These are phyloP conservation scores for Arxiozyma heterogenica DNA, from an alignment of 1,139 yeast species.

Conservation along the genomic window DNA sequence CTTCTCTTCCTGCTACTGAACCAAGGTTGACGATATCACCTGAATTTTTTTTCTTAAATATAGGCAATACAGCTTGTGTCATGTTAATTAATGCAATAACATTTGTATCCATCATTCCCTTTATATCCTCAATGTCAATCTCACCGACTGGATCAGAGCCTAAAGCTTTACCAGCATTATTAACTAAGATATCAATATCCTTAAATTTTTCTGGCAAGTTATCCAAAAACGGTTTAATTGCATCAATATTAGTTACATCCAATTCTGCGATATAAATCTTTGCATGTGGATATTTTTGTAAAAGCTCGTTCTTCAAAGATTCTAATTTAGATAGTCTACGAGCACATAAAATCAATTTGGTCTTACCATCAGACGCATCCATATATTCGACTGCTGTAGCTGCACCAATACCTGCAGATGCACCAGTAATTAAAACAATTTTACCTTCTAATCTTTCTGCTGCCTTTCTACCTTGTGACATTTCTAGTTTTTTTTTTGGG, in stretches of 20 bases:
- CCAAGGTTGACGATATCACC: constrained; percentile 83
- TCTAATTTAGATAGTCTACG: constrained; percentile 51
- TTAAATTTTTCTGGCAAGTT: constrained; percentile 45
- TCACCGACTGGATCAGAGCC: constrained; percentile 61
- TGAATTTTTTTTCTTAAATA: constrained; percentile 42
- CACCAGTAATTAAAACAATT: constrained; percentile 37
- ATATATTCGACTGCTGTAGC: constrained; percentile 72
- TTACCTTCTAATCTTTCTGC: constrained; percentile 37
- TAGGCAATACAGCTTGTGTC: constrained; percentile 58
- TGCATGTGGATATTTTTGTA: constrained; percentile 40
- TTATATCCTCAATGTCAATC: constrained; percentile 45
- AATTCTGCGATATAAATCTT: constrained; percentile 43
- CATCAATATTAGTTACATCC: constrained; percentile 49
- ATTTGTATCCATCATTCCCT: constrained; percentile 61
- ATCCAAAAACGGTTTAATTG: constrained; percentile 45
- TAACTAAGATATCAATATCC: constrained; percentile 57
- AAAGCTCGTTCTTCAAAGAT: constrained; percentile 40
- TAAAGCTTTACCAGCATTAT: constrained; percentile 77
- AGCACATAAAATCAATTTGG: constrained; percentile 60
- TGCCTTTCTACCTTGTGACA: constrained; percentile 36
- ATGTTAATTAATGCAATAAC: constrained; percentile 62
- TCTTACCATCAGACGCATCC: constrained; percentile 54
- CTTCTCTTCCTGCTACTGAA: constrained; percentile 80
- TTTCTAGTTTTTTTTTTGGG: constrained; percentile 10
- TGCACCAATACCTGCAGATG: constrained; percentile 54